phyloP scores from a whole-genome alignment of 208 protist species.

The Crithidia acanthocephali region DNA sequence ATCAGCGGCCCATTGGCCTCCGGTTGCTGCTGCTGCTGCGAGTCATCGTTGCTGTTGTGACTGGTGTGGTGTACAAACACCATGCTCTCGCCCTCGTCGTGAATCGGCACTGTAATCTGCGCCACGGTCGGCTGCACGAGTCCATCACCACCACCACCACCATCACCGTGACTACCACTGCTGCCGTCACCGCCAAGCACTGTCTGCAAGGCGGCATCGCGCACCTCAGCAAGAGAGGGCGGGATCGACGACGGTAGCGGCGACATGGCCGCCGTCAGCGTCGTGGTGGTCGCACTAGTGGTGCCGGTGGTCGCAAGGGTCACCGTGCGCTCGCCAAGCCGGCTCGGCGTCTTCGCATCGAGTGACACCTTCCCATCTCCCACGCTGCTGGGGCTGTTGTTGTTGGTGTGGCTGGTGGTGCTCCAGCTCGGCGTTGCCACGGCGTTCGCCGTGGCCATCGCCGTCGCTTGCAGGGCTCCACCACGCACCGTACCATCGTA shows the following conservation, averaged over 20 bases:
- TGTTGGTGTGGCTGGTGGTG: not conserved
- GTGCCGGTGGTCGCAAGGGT: not conserved
- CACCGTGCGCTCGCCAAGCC: not conserved
- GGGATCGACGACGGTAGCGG: not conserved
- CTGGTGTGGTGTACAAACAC: not conserved
- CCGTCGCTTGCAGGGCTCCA: not conserved
- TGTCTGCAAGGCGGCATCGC: not conserved
- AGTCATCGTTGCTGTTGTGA: not conserved
- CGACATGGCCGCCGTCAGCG: not conserved
- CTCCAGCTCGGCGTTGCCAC: not conserved
- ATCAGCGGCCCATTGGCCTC: not conserved
- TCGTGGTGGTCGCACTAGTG: not conserved
- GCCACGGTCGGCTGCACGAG: slow-evolving; percentile 11
- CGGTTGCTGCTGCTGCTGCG: slow-evolving; percentile 1
- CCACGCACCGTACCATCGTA: slow-evolving; percentile 7
- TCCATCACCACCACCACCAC: not conserved
- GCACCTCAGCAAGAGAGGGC: not conserved
- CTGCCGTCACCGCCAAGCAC: not conserved
- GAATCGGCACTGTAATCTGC: slow-evolving; percentile 15
- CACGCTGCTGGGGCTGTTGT: not conserved
- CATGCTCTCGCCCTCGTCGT: slow-evolving; percentile 6
- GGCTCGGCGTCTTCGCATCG: not conserved
- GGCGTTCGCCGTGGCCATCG: not conserved
- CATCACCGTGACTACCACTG: no score
- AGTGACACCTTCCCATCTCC: not conserved